phyloP scores from a whole-genome alignment of 1,284 basidiomycete species.

The Moesziomyces aphidis region DNA sequence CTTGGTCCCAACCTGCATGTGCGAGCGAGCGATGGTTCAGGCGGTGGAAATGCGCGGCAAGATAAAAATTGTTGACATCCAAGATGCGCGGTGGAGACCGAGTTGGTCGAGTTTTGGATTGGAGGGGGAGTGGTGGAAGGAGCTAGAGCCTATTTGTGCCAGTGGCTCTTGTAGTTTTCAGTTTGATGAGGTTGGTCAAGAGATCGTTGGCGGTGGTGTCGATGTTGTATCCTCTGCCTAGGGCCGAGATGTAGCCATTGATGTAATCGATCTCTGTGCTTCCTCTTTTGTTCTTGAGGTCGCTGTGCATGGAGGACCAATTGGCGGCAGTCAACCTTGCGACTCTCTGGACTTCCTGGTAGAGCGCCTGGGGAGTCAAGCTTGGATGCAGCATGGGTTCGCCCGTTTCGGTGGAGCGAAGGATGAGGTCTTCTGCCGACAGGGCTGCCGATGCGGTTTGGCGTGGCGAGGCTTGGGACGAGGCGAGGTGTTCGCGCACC shows the following conservation, averaged over 20 bases:
- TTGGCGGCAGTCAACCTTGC: conserved; percentile 52
- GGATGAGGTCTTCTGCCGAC: conserved; percentile 22
- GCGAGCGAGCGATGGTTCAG: too few species aligned
- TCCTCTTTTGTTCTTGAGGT: conserved; percentile 47
- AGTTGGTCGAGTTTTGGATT: not conserved
- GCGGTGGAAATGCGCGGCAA: not conserved
- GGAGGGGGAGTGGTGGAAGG: not conserved
- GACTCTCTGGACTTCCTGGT: conserved; percentile 54
- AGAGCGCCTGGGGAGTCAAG: conserved; percentile 51
- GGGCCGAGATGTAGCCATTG: conserved; percentile 82
- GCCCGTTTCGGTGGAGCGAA: conserved; percentile 32
- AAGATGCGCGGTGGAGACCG: not conserved
- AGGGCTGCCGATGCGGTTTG: not conserved
- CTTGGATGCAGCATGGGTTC: conserved; percentile 53
- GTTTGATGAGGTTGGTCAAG: conserved; percentile 75
- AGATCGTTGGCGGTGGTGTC: conserved; percentile 76
- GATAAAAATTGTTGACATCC: not conserved
- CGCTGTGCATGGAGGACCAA: conserved; percentile 62
- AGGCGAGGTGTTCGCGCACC: conserved; percentile 47
- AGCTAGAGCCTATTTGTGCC: conserved; percentile 14
- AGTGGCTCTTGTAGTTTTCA: conserved; percentile 67
- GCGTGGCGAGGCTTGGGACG: not conserved
- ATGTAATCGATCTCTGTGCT: conserved; percentile 74
- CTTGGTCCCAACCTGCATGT: too few species aligned
- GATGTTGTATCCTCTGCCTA: conserved; percentile 77